phyloP scores from a whole-genome alignment of 306 rosid species.

The Quercus gilva region DNA sequence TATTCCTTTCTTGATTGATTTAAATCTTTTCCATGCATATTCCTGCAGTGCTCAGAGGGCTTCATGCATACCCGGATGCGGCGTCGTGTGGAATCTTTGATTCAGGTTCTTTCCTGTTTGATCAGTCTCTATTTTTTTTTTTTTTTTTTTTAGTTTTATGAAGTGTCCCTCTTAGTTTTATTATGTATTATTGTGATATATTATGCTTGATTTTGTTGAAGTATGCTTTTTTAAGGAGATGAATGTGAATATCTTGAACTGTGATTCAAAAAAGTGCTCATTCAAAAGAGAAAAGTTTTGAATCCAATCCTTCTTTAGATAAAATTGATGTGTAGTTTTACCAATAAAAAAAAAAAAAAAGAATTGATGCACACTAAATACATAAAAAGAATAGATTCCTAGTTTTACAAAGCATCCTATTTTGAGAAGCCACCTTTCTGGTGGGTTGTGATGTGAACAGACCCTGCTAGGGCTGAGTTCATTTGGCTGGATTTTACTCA shows the following conservation, averaged over 20 bases:
- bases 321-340: background rate
- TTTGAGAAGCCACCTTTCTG: background rate
- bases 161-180: background rate
- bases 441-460: background rate
- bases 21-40: constrained; percentile 9
- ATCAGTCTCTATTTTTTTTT: background rate
- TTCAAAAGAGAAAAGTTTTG: background rate
- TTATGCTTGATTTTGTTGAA: background rate
- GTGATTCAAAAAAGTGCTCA: background rate
- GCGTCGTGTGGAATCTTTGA: constrained; percentile 95
- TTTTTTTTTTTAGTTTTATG: background rate
- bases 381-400: no score
- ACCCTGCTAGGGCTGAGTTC: constrained; percentile 3
- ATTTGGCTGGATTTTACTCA: constrained; percentile 7
- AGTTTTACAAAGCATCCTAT: background rate
- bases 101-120: constrained; percentile 57
- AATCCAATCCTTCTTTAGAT: background rate
- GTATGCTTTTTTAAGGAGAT: background rate
- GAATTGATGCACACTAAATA: no score
- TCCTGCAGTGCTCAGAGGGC: constrained; percentile 88
- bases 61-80: constrained; percentile 99
- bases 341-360: no score
- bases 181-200: constrained; percentile 9
- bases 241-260: background rate
- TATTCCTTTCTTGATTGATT: background rate